A percentile compares a stretch with the other conserved stretches of the same genome.
Evolutionary conservation across 768 basidiomycete species (phyloP).

Genomic region (Clitopilus passeckerianus): DNA sequence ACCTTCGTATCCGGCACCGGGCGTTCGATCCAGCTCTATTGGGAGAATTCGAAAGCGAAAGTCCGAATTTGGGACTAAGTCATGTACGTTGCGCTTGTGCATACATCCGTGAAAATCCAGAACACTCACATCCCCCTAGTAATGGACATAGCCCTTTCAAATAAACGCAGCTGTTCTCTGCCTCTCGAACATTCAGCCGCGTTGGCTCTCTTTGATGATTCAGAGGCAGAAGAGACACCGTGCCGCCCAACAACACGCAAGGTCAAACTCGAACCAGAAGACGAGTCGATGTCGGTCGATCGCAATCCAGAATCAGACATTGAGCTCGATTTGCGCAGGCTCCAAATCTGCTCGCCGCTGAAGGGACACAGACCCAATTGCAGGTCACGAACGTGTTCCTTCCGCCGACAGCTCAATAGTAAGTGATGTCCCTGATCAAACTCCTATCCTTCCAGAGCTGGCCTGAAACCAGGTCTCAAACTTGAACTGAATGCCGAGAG

Average conservation of each 20-base stretch:
- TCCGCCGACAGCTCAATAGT: not conserved
- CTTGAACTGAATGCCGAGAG: conserved; percentile 7
- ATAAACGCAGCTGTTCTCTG: not conserved
- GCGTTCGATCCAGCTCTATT: not conserved
- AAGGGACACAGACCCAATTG: not conserved
- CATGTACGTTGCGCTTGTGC: not conserved
- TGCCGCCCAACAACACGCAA: not conserved
- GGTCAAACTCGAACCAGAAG: not conserved
- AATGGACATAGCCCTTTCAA: not conserved
- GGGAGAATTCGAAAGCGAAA: not conserved
- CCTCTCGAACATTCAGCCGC: not conserved
- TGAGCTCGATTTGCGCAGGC: not conserved
- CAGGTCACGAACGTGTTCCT: not conserved
- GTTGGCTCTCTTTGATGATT: not conserved
- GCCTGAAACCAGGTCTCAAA: conserved; percentile 5
- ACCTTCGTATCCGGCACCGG: not conserved
- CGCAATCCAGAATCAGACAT: not conserved
- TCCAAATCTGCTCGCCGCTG: not conserved
- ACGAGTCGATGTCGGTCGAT: not conserved
- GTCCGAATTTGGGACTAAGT: not conserved
- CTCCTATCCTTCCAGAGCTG: not conserved
- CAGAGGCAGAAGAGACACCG: not conserved
- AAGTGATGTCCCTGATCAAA: not conserved
- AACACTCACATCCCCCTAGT: not conserved
- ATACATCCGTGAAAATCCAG: not conserved